These are phyloP conservation scores for Lineolata rhizophorae DNA, from an alignment of 495 filamentous ascomycete species.

Conservation along the genomic window DNA sequence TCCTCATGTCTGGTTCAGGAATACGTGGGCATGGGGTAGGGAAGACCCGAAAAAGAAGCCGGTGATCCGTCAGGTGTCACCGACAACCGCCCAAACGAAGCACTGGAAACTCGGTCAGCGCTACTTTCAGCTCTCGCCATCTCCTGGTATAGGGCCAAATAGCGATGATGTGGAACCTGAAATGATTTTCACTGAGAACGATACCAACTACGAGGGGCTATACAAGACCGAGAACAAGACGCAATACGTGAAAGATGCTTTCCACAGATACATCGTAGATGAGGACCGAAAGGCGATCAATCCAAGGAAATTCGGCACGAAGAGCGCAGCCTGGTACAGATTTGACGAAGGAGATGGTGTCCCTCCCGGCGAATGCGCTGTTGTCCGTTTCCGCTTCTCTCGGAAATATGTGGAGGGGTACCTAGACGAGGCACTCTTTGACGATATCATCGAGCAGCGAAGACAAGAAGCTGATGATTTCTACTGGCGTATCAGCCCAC, in stretches of 20 bases:
- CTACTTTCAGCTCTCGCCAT: constrained; percentile 71
- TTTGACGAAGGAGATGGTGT: constrained; percentile 82
- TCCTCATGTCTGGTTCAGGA: constrained; percentile 90
- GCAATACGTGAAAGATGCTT: constrained; percentile 85
- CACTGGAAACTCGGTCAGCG: constrained; percentile 63
- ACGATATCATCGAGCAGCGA: constrained; percentile 74
- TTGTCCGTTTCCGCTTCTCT: constrained; percentile 80
- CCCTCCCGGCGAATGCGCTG: constrained; percentile 73
- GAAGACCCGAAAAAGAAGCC: constrained; percentile 55
- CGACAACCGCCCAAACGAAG: constrained; percentile 45
- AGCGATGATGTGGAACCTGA: constrained; percentile 65
- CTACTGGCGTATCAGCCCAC: constrained; percentile 75
- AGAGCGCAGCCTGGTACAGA: constrained; percentile 75
- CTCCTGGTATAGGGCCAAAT: constrained; percentile 55
- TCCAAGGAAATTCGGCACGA: constrained; percentile 60
- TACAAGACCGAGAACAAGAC: constrained; percentile 54
- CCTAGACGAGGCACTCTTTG: constrained; percentile 79
- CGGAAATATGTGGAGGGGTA: constrained; percentile 42
- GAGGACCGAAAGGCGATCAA: constrained; percentile 63
- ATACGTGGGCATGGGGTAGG: constrained; percentile 79
- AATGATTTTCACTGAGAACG: constrained; percentile 85
- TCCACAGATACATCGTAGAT: constrained; percentile 72
- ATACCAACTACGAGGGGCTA: constrained; percentile 61
- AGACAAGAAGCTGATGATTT: constrained; percentile 84
- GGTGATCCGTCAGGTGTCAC: constrained; percentile 36